Evolutionary conservation across 2,329 filamentous ascomycete species (phyloP), one percentile per base, ranked within the genome.

Genomic region (Colletotrichum euphorbiae): DNA sequence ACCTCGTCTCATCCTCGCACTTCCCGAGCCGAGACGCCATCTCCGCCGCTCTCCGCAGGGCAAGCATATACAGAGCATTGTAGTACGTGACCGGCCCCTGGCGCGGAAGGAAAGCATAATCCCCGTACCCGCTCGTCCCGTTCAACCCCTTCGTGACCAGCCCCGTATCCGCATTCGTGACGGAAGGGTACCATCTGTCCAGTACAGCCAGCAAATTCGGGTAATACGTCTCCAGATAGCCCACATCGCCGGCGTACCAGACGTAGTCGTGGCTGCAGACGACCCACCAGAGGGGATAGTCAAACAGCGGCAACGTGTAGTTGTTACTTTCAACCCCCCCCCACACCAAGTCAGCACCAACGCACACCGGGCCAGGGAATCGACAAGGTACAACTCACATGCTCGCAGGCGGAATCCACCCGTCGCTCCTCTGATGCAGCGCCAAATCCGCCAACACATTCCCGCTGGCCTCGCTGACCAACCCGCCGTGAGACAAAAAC

Each of bases 281-380:
- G 2, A 86, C 80, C 84, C 84, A 87, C 80, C 82, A 85, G 0
- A 87, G 74, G 2, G 84, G 83, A 62, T 86, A 87, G 66, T 87
- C 84, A 45, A 85, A 84, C 0, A 87, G 76, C 0, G 77, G 75
- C 1, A 87, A 79, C 0, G 78, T 80, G 70, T 87, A 87, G 56
- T 80, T 76, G 24, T 77, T 80, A 17, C 80, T 82, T 28, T 24
- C 2, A n/a, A 2, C 17, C 9, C 13, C 13, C 52, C n/a, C n/a
- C n/a, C n/a, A n/a, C n/a, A n/a, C n/a, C n/a, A n/a, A n/a, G 45
- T 69, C 31, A 65, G 54, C 12, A 56, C 38, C n/a, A 15, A 4
- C n/a, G n/a, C 11, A 28, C 3, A 5, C 17, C 17, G 4, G 4
- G 17, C 13, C 9, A 13, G 28, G 7, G 28, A 28, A 28, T 28